Percentiles rank a stretch among this genome's conserved stretches.
phyloP scores from a whole-genome alignment of 2,329 filamentous ascomycete genomes.

The Hymenoscyphus salicellus region DNA sequence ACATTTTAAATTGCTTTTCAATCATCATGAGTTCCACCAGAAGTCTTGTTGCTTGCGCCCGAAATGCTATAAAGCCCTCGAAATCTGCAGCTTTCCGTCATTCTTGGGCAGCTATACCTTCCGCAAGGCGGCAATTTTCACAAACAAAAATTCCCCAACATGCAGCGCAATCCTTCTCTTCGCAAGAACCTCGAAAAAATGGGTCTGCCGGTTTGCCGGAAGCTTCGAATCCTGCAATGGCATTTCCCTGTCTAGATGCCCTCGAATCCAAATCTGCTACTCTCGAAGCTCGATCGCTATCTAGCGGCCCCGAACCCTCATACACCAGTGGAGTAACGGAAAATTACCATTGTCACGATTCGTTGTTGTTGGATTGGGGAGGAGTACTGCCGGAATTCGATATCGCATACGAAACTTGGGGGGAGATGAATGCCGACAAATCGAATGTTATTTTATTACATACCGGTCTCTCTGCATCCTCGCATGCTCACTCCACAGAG shows the following conservation, averaged over 20 bases:
- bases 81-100: conserved; percentile 11
- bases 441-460: conserved; percentile 90
- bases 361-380: conserved; percentile 88
- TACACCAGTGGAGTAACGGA: conserved; percentile 89
- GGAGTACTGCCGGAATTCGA: conserved; percentile 85
- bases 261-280: conserved; percentile 74
- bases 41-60: conserved; percentile 23
- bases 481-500: conserved; percentile 89
- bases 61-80: conserved; percentile 21
- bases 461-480: conserved; percentile 94
- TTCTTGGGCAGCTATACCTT: conserved; percentile 19
- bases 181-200: conserved; percentile 21
- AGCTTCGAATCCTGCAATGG: conserved; percentile 78
- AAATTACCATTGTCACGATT: conserved; percentile 68
- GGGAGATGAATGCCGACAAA: conserved; percentile 70
- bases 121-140: conserved; percentile 11
- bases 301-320: conserved; percentile 83
- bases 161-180: conserved; percentile 26
- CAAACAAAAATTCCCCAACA: conserved; percentile 15
- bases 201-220: conserved; percentile 23
- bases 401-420: conserved; percentile 93
- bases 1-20: neutral
- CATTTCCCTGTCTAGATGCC: conserved; percentile 86
- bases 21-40: conserved; percentile 29
- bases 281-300: conserved; percentile 64